phyloP scores from a whole-genome alignment of 75 land plant species.

The Sequoiadendron giganteum region DNA sequence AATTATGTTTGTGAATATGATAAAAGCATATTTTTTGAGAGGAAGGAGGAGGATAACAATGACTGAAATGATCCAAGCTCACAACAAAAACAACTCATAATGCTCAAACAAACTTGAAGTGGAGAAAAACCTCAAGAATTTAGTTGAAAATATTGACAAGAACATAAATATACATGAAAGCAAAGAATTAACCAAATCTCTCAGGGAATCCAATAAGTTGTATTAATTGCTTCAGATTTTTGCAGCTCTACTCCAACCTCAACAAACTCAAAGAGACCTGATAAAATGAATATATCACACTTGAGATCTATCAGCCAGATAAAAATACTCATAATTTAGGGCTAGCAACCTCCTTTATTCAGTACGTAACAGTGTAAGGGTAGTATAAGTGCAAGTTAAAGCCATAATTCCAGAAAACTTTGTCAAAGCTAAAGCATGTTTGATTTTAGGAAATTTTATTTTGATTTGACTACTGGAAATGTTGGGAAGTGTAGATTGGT shows the following conservation, averaged over 20 bases:
- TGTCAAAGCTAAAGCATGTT: not conserved
- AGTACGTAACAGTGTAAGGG: not conserved
- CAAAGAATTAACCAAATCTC: too few relatives aligned
- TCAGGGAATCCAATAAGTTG: too few relatives aligned
- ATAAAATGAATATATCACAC: too few relatives aligned
- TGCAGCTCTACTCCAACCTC: not conserved
- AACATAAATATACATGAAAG: too few relatives aligned
- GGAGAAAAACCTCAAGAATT: too few relatives aligned
- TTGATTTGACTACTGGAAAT: not conserved
- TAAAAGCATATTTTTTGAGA: not conserved
- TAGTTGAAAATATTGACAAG: too few relatives aligned
- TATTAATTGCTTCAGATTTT: not conserved
- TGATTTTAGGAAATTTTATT: not conserved
- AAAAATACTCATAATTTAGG: not conserved
- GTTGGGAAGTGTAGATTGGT: not conserved
- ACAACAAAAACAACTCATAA: too few relatives aligned
- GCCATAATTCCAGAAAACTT: not conserved
- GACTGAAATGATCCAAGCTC: not conserved
- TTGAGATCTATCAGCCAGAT: not conserved
- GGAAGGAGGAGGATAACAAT: not conserved
- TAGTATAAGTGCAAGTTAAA: not conserved
- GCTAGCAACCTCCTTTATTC: not conserved
- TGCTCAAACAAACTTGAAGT: too few relatives aligned
- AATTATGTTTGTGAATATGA: not conserved
- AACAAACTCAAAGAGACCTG: not conserved